Conservation (phyloP, 2,329 filamentous ascomycete genomes). For the Corynespora cassiicola region DNA sequence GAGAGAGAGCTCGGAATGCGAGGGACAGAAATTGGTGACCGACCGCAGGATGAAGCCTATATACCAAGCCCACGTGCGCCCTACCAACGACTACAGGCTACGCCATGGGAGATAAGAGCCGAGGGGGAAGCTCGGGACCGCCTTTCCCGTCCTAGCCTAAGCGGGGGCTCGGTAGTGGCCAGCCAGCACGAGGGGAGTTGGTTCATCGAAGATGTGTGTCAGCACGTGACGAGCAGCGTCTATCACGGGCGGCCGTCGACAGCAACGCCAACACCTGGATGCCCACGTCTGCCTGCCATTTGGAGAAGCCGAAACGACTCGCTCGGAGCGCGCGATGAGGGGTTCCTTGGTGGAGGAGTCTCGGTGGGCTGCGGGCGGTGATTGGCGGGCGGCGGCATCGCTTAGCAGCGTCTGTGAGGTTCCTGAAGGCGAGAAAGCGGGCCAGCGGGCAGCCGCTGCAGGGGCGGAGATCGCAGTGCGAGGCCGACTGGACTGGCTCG, state of each 20-base stretch:
- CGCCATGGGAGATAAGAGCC: conserved; percentile 1
- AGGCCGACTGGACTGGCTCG: conserved; percentile 20
- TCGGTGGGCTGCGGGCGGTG: conserved; percentile 3
- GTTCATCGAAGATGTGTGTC: no score
- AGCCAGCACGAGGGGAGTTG: background rate
- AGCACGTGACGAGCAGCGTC: no score
- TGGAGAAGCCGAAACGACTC: background rate
- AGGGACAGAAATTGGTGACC: conserved; percentile 2
- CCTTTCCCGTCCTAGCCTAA: no score
- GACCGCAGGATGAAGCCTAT: conserved; percentile 1
- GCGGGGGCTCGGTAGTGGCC: background rate
- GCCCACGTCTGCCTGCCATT: background rate
- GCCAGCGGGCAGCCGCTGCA: conserved; percentile 38
- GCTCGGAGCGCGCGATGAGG: background rate
- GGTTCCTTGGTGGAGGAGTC: background rate
- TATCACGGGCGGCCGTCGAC: no score
- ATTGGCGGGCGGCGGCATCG: conserved; percentile 21
- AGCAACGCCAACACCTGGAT: no score
- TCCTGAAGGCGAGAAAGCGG: conserved; percentile 35
- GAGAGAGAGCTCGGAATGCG: conserved; percentile 1
- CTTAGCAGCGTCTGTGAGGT: conserved; percentile 16
- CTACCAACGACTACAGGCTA: no score
- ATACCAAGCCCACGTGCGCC: no score
- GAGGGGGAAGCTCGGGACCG: background rate
- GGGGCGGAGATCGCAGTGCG: conserved; percentile 30